Base-by-base conservation (phyloP, 805 yeast genomes). In the Hanseniaspora guilliermondii region DNA sequence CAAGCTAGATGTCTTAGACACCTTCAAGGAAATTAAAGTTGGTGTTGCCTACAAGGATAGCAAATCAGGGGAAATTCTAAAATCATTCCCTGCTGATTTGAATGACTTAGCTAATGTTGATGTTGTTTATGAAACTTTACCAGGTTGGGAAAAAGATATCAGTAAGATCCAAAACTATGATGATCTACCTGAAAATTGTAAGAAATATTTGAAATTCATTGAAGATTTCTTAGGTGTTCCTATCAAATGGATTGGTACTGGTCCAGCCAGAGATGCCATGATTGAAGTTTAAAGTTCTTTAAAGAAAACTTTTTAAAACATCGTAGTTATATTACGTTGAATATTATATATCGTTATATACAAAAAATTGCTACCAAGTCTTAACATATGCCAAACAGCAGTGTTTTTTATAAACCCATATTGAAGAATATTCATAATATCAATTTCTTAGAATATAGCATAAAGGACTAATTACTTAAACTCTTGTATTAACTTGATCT, bases 191-290 rank as follows among this genome's bases (percentile, higher is more conserved):
- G 82, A 75, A 66, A 83, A 86, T 62, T 96, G 97, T 47, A 79
- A 85, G 74, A 78, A 77, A 60, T 93, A 93, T 71, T 76, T 93
- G 70, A 75, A 77, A 61, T 93, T 70, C 68, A 91, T 93, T 64
- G 97, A 88, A 72, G 83, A 87, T 59, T 89, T 76, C 65, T 74
- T 89, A 58, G 76, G 77, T 48, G 91, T 87, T 56, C 95, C 95
- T 55, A 77, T 93, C 59, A 85, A 84, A 68, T 93, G 97, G 97
- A 93, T 93, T 58, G 98, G 98, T 67, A 93, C 95, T 56, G 98
- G 98, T 59, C 97, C 98, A 59, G 95, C 87, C 53, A 85, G 97
- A 74, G 95, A 85, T 56, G 81, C 89, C 37, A 89, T 88, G 96
- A 76, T 88, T 62, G 80, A 79, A 61, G 83, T 80, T 68, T 60